These are phyloP conservation scores for Phytophthora aleatoria DNA, from an alignment of 352 stramenopile species.

Conservation along the genomic window DNA sequence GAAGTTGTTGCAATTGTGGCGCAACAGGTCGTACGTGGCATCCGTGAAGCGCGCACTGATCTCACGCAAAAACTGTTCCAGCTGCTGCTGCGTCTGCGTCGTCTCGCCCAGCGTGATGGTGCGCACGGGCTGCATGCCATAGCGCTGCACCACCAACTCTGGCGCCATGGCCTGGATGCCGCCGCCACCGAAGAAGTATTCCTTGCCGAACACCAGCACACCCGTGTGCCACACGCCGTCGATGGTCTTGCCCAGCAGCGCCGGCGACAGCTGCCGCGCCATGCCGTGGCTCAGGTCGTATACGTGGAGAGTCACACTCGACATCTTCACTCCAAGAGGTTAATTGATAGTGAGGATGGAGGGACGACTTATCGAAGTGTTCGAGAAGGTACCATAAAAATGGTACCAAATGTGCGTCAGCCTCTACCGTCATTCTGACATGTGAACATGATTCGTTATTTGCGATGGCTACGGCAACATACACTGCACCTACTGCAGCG, in stretches of 20 bases:
- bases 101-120: slow-evolving; percentile 84
- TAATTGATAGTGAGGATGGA: slow-evolving; percentile 19
- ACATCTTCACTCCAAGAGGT: slow-evolving; percentile 19
- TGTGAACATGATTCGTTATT: neutral
- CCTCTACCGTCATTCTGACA: slow-evolving; percentile 20
- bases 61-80: slow-evolving; percentile 86
- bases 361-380: neutral
- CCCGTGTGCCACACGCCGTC: slow-evolving; percentile 94
- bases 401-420: slow-evolving; percentile 19
- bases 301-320: slow-evolving; percentile 88
- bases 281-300: slow-evolving; percentile 97
- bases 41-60: slow-evolving; percentile 86
- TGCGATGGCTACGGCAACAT: slow-evolving; percentile 17
- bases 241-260: slow-evolving; percentile 92
- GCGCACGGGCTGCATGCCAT: slow-evolving; percentile 90
- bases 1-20: slow-evolving; percentile 98
- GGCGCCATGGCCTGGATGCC: slow-evolving; percentile 89
- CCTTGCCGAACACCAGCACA: slow-evolving; percentile 75
- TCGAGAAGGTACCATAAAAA: slow-evolving; percentile 17
- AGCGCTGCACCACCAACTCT: slow-evolving; percentile 71
- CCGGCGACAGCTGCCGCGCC: slow-evolving; percentile 84
- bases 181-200: slow-evolving; percentile 96
- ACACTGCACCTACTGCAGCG: slow-evolving; percentile 34
- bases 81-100: slow-evolving; percentile 57
- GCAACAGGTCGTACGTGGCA: slow-evolving; percentile 93